A percentile compares a stretch with the other conserved stretches of the same genome.
Evolutionary conservation across 225 moss, liverwort and hornwort species (phyloP).

Genomic region (Antitrichia curtipendula): DNA sequence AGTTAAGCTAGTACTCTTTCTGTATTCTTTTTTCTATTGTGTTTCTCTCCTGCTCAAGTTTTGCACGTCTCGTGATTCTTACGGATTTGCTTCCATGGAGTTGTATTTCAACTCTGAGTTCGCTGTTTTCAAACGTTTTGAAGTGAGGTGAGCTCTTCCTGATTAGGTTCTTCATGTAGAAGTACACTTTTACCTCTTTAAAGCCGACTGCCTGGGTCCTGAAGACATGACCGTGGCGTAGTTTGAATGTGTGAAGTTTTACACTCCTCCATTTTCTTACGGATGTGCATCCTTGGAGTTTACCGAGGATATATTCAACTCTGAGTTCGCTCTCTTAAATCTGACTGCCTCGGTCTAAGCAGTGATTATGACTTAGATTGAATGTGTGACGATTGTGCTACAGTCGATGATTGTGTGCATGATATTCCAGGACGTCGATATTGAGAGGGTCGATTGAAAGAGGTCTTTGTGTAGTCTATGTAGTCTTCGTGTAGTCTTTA

Average conservation of each 20-base stretch:
- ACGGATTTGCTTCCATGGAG: not conserved
- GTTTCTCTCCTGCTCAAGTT: not conserved
- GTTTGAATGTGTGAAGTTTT: not conserved
- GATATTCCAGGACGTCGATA: not conserved
- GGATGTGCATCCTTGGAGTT: not conserved
- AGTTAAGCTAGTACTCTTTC: not conserved
- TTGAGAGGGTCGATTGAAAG: not conserved
- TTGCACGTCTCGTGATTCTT: conserved; percentile 7
- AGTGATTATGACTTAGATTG: not conserved
- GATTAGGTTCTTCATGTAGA: not conserved
- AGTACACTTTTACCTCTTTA: not conserved
- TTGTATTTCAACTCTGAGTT: not conserved
- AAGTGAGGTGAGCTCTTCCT: not conserved
- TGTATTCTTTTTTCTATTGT: not conserved
- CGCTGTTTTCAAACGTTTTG: not conserved
- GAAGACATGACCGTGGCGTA: not conserved
- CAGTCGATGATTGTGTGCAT: not conserved
- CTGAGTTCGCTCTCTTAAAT: not conserved
- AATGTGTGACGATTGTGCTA: not conserved
- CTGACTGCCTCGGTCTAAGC: not conserved
- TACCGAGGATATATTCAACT: not conserved
- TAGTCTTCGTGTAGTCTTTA: not conserved
- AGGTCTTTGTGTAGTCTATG: not conserved
- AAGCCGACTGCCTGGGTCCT: not conserved
- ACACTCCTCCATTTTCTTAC: not conserved